Evolutionary conservation across 1,284 basidiomycete species (phyloP), one percentile per base, ranked within the genome.

Genomic region (Fomitopsis pinicola): DNA sequence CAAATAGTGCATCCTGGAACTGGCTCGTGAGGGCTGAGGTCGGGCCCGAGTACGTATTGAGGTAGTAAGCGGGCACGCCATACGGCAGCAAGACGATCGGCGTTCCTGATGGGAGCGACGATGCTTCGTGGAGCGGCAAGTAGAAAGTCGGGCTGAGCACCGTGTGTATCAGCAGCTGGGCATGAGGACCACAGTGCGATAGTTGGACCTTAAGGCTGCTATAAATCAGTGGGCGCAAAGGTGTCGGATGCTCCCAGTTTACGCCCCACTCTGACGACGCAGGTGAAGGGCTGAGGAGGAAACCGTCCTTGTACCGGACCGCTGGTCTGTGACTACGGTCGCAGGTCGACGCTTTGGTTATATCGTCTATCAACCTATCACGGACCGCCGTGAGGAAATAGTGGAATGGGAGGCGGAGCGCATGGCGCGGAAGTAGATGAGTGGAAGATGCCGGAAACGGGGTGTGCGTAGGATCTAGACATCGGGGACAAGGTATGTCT

Each of bases 41-140:
- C 15, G 89, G 85, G 17, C 89, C 89, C 9, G 77, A 75, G 68
- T 91, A 91, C 12, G 76, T 75, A 17, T 83, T 80, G 38, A 91
- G 76, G 65, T 82, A 89, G 71, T 87, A 91, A 1, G 90, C 90
- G 5, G 90, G 89, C 2, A 82, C 85, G 26, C 82, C 86, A 64
- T 86, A 81, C 1, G 90, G 89, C 28, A 91, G 77, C 5, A 92
- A 76, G 9, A 78, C 79, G 48, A 92, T 84, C 5, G 88, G 88
- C 15, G 83, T 80, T 19, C 89, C 88, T 5, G 84, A 71, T 33
- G 80, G 71, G 12, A 83, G 72, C 6, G 83, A 82, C 6, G 79
- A 71, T 30, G 72, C 70, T 10, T 68, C 63, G 30, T 68, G 66
- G 0, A 87, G 72, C 3, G 80, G 78, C 44, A 81, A 69, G 63